These are phyloP conservation scores for Aspergillus homomorphus DNA, from an alignment of 495 filamentous ascomycete species.

Conservation along the genomic window DNA sequence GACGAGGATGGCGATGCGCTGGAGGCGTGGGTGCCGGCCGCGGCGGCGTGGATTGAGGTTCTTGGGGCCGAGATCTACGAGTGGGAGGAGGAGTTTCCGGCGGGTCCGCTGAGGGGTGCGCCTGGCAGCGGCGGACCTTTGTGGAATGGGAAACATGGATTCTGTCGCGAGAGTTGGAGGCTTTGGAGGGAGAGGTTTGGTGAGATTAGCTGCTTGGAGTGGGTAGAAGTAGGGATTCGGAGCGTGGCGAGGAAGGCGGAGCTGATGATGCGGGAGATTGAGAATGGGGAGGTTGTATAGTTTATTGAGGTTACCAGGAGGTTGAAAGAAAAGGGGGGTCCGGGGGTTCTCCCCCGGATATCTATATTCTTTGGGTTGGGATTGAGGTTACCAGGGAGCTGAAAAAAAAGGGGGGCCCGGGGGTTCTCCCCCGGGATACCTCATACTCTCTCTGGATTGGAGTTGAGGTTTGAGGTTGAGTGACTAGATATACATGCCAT, in stretches of 20 bases:
- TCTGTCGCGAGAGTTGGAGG: constrained; percentile 16
- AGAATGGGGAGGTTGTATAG: too few species aligned
- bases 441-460: too few species aligned
- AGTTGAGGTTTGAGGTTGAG: too few species aligned
- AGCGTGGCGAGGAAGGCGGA: constrained; percentile 5
- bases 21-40: constrained; percentile 8
- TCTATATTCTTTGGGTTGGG: too few species aligned
- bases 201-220: not conserved
- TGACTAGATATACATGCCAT: too few species aligned
- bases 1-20: not conserved
- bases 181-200: constrained; percentile 20
- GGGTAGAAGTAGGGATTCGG: not conserved
- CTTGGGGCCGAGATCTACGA: constrained; percentile 9
- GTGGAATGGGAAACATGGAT: constrained; percentile 19
- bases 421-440: too few species aligned
- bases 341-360: too few species aligned
- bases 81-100: constrained; percentile 9
- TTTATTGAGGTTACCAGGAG: too few species aligned
- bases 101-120: not conserved
- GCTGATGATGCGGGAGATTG: constrained; percentile 14
- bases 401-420: too few species aligned
- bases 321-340: too few species aligned
- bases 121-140: constrained; percentile 14
- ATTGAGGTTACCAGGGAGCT: too few species aligned
- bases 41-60: constrained; percentile 14